A percentile compares a stretch with the other conserved stretches of the same genome.
phyloP scores from a whole-genome alignment of 176 grass and related monocot genomes.

The Oryza meridionalis region DNA sequence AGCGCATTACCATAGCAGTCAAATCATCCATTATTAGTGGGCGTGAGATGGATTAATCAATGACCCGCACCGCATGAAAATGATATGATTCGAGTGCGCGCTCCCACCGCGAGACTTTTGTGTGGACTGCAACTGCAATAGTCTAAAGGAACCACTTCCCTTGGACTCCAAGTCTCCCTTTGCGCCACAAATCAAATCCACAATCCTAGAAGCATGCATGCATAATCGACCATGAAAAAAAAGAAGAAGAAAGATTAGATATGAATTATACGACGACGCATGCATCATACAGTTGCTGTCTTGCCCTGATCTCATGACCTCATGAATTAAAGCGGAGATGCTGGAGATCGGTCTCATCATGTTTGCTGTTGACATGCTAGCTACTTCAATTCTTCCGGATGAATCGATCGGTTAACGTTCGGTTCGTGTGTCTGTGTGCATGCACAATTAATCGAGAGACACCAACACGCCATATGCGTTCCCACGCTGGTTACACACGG shows the following conservation, averaged over 20 bases:
- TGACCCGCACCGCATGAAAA: neutral
- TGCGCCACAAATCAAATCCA: neutral
- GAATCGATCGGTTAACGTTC: no score
- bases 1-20: no score
- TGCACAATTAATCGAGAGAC: neutral
- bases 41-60: neutral
- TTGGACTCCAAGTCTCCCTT: conserved; percentile 19
- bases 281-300: neutral
- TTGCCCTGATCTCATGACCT: neutral
- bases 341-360: neutral
- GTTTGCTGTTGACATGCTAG: neutral
- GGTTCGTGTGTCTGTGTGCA: neutral
- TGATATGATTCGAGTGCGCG: neutral
- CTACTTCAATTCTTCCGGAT: neutral
- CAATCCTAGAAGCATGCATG: neutral
- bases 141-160: neutral
- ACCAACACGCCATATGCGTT: neutral
- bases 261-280: neutral
- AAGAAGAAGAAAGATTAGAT: no score
- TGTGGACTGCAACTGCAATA: neutral
- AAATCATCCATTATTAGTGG: neutral
- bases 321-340: neutral
- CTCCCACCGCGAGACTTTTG: neutral
- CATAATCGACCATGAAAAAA: neutral
- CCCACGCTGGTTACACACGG: neutral